Conservation (phyloP, 169 alveolate species). For the Plasmodium fragile region DNA sequence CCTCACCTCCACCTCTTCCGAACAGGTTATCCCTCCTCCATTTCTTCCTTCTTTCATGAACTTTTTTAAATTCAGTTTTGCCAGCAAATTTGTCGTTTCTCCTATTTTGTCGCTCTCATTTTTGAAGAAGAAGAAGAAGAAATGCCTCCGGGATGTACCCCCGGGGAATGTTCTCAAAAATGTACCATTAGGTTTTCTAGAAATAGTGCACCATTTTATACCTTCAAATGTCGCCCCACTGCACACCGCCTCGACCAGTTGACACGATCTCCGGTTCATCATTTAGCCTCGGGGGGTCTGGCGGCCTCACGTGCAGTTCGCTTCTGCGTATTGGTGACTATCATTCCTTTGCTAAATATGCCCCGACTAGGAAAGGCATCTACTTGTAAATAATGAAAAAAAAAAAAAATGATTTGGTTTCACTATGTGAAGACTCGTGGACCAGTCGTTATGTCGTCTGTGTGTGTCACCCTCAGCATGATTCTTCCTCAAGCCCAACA, state of each 20-base stretch:
- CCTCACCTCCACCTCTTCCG: not conserved
- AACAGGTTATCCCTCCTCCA: not conserved
- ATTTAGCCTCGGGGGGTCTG: not conserved
- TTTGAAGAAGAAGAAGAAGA: slow-evolving; percentile 18
- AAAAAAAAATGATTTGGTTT: not conserved
- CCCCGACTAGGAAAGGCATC: not conserved
- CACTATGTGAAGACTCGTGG: not conserved
- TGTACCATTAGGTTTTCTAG: not conserved
- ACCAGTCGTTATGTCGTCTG: not conserved
- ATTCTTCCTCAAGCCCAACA: not conserved
- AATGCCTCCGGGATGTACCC: not conserved
- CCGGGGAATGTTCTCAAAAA: not conserved
- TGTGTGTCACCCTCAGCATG: not conserved
- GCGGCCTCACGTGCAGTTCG: too few relatives aligned
- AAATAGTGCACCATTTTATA: not conserved
- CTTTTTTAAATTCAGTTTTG: slow-evolving; percentile 27
- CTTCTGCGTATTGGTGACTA: not conserved
- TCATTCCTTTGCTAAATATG: not conserved
- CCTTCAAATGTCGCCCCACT: not conserved
- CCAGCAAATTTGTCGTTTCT: not conserved
- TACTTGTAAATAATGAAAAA: too few relatives aligned
- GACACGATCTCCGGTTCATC: not conserved
- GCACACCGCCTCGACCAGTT: not conserved
- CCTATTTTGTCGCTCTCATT: not conserved
- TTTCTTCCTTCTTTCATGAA: slow-evolving; percentile 6